Percentiles rank a stretch among this genome's conserved stretches.
phyloP scores from a whole-genome alignment of 2,329 filamentous ascomycete species.

The Sordariomycetes sp. region DNA sequence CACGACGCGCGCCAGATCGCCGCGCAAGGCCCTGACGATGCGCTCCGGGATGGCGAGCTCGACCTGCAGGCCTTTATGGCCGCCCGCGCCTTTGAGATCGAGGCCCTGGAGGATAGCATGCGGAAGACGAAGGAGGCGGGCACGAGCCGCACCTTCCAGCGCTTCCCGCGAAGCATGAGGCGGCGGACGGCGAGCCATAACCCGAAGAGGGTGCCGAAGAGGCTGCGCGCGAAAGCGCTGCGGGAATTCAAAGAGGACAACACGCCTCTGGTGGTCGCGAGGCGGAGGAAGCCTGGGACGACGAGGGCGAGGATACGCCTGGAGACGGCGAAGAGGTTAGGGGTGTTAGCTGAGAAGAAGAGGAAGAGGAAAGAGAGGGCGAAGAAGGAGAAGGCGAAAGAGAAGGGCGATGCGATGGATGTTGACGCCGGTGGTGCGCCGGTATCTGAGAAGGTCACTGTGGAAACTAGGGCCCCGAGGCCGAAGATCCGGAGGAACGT shows the following conservation, averaged over 20 bases:
- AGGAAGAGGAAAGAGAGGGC: constrained; percentile 24
- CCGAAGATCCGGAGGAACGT: constrained; percentile 62
- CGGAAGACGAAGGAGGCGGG: constrained; percentile 53
- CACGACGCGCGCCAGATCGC: constrained; percentile 37
- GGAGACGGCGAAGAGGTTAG: constrained; percentile 65
- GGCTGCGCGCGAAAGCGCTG: constrained; percentile 59
- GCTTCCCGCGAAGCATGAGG: constrained; percentile 74
- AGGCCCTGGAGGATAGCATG: constrained; percentile 74
- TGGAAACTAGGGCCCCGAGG: constrained; percentile 26
- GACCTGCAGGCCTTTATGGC: constrained; percentile 77
- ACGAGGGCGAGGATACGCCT: constrained; percentile 53
- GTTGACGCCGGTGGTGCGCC: constrained; percentile 6
- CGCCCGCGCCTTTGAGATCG: constrained; percentile 82
- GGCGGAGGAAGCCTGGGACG: constrained; percentile 49
- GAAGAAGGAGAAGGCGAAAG: constrained; percentile 17
- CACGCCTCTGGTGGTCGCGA: constrained; percentile 65
- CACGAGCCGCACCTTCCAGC: constrained; percentile 73
- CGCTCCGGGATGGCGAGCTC: constrained; percentile 62
- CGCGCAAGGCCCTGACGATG: constrained; percentile 36
- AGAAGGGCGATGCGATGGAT: constrained; percentile 7
- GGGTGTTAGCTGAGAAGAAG: constrained; percentile 48
- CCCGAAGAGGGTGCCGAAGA: constrained; percentile 75
- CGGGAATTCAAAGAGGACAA: constrained; percentile 81
- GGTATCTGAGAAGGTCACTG: not conserved
- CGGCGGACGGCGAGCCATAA: constrained; percentile 91